Conservation (phyloP, 2,329 filamentous ascomycete species). For the Botrytis pseudocinerea region DNA sequence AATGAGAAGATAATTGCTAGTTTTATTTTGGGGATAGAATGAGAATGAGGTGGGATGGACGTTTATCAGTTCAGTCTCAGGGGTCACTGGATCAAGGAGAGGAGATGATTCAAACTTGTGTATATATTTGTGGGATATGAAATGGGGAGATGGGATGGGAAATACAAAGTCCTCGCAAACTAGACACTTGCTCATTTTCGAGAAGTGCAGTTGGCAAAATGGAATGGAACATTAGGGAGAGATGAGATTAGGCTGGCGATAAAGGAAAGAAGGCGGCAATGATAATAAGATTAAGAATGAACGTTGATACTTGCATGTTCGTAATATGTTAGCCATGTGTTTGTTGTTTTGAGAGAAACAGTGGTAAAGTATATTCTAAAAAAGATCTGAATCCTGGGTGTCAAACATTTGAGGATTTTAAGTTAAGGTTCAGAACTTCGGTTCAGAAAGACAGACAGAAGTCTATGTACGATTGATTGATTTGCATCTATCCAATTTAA, state of each 20-base stretch:
- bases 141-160: slow-evolving; percentile 6
- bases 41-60: not conserved
- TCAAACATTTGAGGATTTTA: not conserved
- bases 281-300: slow-evolving; percentile 14
- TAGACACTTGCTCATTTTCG: not conserved
- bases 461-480: not conserved
- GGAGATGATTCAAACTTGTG: slow-evolving; percentile 3
- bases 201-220: not conserved
- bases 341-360: not conserved
- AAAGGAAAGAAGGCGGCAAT: not conserved
- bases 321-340: not conserved
- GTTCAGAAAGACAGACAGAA: not conserved
- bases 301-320: not conserved
- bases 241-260: not conserved
- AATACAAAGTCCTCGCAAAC: not conserved
- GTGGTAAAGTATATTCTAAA: not conserved
- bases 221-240: not conserved
- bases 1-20: slow-evolving; percentile 18
- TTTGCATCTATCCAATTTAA: not conserved
- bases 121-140: slow-evolving; percentile 15
- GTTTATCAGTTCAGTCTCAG: not conserved
- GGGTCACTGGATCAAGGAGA: not conserved
- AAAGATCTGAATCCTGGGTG: not conserved
- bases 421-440: not conserved
- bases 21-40: slow-evolving; percentile 13